phyloP scores from a whole-genome alignment of 345 rosid species.

The Raphanus raphanistrum region DNA sequence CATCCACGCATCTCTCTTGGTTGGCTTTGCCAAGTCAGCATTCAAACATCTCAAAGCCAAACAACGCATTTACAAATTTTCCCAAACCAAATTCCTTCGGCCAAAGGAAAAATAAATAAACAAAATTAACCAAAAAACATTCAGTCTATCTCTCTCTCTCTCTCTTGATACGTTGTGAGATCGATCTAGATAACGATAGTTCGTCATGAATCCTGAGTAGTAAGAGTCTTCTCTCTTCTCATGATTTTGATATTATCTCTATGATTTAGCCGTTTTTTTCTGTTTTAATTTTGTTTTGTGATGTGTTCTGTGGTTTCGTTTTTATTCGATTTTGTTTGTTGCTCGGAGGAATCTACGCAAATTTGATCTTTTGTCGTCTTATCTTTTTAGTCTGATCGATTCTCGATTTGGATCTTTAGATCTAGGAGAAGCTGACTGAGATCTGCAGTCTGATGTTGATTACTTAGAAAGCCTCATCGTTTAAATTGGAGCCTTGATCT shows the following conservation, averaged over 20 bases:
- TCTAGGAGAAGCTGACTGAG: background rate
- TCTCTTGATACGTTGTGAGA: conserved; percentile 7
- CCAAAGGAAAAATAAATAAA: background rate
- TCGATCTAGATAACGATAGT: conserved; percentile 19
- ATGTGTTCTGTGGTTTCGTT: background rate
- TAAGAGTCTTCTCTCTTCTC: conserved; percentile 27
- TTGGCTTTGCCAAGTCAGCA: conserved; percentile 33
- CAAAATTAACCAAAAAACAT: background rate
- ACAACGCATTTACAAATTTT: background rate
- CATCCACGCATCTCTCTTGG: conserved; percentile 20
- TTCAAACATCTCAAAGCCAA: conserved; percentile 15
- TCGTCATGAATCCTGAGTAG: conserved; percentile 43
- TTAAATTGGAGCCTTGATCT: background rate
- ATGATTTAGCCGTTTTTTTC: background rate
- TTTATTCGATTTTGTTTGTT: background rate
- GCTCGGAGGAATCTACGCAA: background rate
- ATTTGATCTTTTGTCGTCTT: background rate
- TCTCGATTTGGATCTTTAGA: conserved; percentile 32
- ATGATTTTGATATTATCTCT: background rate
- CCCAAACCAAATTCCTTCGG: background rate
- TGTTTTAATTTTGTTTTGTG: background rate
- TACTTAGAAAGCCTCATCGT: background rate
- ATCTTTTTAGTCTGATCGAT: background rate
- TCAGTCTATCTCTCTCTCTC: conserved; percentile 30
- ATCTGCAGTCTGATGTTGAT: conserved; percentile 13